phyloP scores from a whole-genome alignment of 2,329 filamentous ascomycete species.

The Verticillium nonalfalfae region DNA sequence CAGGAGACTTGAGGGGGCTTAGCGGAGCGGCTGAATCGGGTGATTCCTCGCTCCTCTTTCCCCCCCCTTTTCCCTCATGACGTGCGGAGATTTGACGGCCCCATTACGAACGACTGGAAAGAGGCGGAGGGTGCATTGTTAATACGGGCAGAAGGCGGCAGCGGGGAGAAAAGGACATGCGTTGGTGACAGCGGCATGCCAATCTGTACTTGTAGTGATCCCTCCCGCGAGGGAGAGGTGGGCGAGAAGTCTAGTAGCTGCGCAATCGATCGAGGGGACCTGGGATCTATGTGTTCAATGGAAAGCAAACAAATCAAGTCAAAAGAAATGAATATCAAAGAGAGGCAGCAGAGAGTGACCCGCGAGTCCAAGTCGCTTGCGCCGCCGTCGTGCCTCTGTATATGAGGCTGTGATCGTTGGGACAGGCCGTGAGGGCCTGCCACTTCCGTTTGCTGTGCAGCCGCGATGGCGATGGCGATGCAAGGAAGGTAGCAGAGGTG shows the following conservation, averaged over 20 bases:
- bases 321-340: not conserved
- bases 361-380: too few relatives aligned
- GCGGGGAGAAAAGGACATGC: conserved; percentile 1
- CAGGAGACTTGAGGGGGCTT: not conserved
- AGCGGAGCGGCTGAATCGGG: not conserved
- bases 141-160: not conserved
- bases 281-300: not conserved
- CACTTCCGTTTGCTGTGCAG: too few relatives aligned
- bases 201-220: conserved; percentile 10
- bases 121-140: not conserved
- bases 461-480: too few relatives aligned
- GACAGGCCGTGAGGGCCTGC: not conserved
- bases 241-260: not conserved
- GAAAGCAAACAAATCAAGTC: not conserved
- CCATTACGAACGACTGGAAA: conserved; percentile 6
- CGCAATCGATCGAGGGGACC: not conserved
- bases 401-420: not conserved
- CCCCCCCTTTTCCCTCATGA: conserved; percentile 4
- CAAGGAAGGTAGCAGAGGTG: too few relatives aligned
- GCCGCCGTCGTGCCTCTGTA: too few relatives aligned
- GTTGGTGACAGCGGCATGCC: not conserved
- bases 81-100: conserved; percentile 7
- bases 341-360: too few relatives aligned
- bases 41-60: too few relatives aligned
- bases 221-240: not conserved